These are phyloP conservation scores for Xylariaceae sp. DNA, from an alignment of 2,329 filamentous ascomycete species.

Conservation along the genomic window DNA sequence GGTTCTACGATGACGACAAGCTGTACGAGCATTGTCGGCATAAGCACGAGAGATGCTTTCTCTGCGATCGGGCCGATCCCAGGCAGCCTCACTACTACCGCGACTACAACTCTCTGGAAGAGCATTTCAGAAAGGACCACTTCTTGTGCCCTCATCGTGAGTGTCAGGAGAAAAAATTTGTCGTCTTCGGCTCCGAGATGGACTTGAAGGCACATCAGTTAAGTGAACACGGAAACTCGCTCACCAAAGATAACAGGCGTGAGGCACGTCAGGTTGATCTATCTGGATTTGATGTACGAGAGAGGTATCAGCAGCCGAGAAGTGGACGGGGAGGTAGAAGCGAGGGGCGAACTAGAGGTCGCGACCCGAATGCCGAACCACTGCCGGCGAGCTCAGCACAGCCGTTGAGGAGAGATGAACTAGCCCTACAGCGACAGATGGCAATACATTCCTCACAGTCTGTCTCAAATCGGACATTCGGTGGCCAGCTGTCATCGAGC, in stretches of 20 bases:
- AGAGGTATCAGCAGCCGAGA: conserved; percentile 63
- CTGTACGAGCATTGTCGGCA: conserved; percentile 89
- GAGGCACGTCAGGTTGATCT: conserved; percentile 86
- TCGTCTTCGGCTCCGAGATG: conserved; percentile 92
- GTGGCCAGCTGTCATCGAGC: conserved; percentile 69
- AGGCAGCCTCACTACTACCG: conserved; percentile 84
- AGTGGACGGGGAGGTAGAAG: conserved; percentile 46
- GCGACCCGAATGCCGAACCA: conserved; percentile 82
- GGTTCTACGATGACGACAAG: conserved; percentile 96
- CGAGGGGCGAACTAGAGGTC: conserved; percentile 47
- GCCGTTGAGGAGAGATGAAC: conserved; percentile 76
- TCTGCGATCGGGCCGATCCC: conserved; percentile 72
- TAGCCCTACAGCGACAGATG: conserved; percentile 88
- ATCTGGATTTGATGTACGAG: conserved; percentile 75
- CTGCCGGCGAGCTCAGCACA: conserved; percentile 74
- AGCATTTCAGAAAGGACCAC: conserved; percentile 85
- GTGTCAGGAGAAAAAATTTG: conserved; percentile 94
- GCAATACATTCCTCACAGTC: conserved; percentile 87
- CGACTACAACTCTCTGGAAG: conserved; percentile 80
- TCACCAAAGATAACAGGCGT: conserved; percentile 78
- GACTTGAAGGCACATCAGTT: conserved; percentile 93
- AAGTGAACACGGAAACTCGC: conserved; percentile 70
- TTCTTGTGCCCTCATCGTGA: conserved; percentile 80
- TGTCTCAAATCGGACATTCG: conserved; percentile 74
- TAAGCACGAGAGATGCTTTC: conserved; percentile 90